Base-by-base conservation (phyloP, 2,329 filamentous ascomycete genomes). In the Monosporascus ibericus region DNA sequence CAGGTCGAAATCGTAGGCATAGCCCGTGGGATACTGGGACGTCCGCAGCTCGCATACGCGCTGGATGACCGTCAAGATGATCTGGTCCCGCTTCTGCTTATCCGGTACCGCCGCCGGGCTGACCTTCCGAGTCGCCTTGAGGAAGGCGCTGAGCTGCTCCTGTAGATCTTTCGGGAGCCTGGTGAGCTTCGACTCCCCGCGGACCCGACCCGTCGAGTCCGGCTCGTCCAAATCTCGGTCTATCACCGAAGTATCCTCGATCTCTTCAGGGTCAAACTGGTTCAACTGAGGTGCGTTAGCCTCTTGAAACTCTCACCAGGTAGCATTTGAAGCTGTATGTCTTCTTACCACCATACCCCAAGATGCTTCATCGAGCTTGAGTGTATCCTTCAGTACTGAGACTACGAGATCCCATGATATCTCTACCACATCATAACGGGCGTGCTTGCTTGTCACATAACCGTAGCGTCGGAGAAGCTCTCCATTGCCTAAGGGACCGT, bases 381-480 rank as follows among this genome's bases (percentile, higher is more conserved):
- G 66, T 18, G 71, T 63, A 11, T 68, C 61, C 18, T 67, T 66
- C 37, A 77, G 61, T 7, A 78, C 70, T 1, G 71, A 68, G 44
- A 78, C 70, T 22, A 92, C 75, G 8, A 82, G 62, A 0, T 76
- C 72, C 72, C 86, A 82, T 0, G 87, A 76, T 36, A 96, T 70
- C 66, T 96, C 92, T 1, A 89, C 86, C 1, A 95, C 89, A 60
- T 96, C 90, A 67, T 91, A 90, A 40, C 85, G 77, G 9, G 83
- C 74, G 61, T 96, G 92, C 58, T 85, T 86, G 27, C 81, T 72
- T 0, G 90, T 92, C n/a, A 91, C 83, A 63, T 95, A 96, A 18
- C 92, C 92, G 61, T 96, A 95, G 15, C 91, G 79, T 37, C 92
- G 79, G 11, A 96, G 77, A 7, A 96, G 75, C 64, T 96, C 91